Percentiles rank a stretch among this genome's conserved stretches.
These are phyloP conservation scores for Arthonia radiata DNA, from an alignment of 495 filamentous ascomycete species.

Conservation along the genomic window DNA sequence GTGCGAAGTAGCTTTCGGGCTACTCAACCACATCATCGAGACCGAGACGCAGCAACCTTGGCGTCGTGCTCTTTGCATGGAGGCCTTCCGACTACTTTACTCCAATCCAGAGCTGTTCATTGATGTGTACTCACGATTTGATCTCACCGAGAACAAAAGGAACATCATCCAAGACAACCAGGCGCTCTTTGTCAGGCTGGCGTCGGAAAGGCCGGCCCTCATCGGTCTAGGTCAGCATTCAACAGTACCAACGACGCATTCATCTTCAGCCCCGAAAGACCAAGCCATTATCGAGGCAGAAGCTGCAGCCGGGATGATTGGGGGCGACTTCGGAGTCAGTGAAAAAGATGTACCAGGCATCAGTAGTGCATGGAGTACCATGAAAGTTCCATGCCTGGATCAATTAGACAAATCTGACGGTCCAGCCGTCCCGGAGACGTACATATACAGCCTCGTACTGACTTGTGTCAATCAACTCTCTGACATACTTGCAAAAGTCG, in stretches of 20 bases:
- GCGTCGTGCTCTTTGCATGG: constrained; percentile 78
- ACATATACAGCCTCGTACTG: constrained; percentile 72
- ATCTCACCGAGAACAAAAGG: constrained; percentile 45
- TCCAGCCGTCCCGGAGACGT: constrained; percentile 65
- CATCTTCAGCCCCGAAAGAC: constrained; percentile 29
- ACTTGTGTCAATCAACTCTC: constrained; percentile 72
- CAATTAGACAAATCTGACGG: constrained; percentile 82
- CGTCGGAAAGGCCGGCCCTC: constrained; percentile 64
- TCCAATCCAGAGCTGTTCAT: constrained; percentile 51
- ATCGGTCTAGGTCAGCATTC: constrained; percentile 79
- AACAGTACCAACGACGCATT: constrained; percentile 33
- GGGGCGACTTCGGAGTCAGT: constrained; percentile 39
- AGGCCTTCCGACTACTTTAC: constrained; percentile 66
- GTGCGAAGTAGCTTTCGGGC: constrained; percentile 59
- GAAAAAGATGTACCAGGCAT: constrained; percentile 46
- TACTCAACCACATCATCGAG: constrained; percentile 76
- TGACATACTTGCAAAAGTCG: constrained; percentile 77
- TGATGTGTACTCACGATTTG: constrained; percentile 58
- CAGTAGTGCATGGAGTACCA: constrained; percentile 70
- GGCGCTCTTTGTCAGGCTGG: constrained; percentile 60
- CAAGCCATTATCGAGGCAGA: constrained; percentile 71
- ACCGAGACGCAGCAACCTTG: constrained; percentile 51
- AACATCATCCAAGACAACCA: constrained; percentile 59
- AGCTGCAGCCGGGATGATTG: constrained; percentile 70
- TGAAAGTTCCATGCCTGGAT: constrained; percentile 74